phyloP scores from a whole-genome alignment of 2,329 filamentous ascomycete genomes.

The Colletotrichum viniferum region DNA sequence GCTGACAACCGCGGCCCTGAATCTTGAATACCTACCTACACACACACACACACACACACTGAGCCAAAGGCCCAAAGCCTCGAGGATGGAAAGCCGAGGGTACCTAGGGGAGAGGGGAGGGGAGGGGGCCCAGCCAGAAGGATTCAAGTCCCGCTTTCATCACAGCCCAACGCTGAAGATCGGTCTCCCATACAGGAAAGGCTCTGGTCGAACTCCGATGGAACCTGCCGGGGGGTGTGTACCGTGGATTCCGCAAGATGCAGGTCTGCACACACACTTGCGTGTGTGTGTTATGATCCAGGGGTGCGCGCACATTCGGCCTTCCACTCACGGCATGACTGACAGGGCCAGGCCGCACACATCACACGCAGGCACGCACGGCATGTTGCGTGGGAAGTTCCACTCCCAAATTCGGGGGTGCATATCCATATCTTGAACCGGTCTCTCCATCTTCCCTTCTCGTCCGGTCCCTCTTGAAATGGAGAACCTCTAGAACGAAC shows the following conservation, averaged over 20 bases:
- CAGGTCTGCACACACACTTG: not conserved
- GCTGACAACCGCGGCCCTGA: not conserved
- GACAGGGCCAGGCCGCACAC: not conserved
- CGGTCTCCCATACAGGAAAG: not conserved
- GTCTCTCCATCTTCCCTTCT: not conserved
- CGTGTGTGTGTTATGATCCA: not conserved
- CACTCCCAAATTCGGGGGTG: not conserved
- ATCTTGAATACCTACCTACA: not conserved
- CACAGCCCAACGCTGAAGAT: not conserved
- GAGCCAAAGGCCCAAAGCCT: not conserved
- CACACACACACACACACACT: not conserved
- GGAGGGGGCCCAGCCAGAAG: not conserved
- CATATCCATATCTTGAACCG: slow-evolving; percentile 20
- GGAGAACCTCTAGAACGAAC: not conserved
- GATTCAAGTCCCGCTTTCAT: not conserved
- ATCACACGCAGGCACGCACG: not conserved
- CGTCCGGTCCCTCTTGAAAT: not conserved
- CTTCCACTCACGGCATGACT: not conserved
- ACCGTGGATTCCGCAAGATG: not conserved
- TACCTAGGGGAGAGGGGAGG: not conserved
- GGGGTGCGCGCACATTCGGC: not conserved
- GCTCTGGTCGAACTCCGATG: not conserved
- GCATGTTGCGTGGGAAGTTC: not conserved
- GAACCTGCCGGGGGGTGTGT: not conserved
- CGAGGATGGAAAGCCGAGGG: not conserved